Base-by-base conservation (phyloP, 179 eudicot species). In the Monotropa hypopitys region DNA sequence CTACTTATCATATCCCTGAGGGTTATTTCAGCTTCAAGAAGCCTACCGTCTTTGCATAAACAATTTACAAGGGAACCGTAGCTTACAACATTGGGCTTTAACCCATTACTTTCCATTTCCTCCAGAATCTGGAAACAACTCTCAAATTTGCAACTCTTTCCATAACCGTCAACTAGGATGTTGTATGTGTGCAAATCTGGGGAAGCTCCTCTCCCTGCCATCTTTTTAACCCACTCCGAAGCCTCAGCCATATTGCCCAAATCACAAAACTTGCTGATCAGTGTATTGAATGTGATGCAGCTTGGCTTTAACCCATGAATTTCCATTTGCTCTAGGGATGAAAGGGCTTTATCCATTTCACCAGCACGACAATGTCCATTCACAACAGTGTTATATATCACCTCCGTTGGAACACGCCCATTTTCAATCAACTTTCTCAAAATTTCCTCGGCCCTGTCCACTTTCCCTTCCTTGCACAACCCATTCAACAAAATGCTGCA, bases 1-100 rank as follows among this genome's bases (percentile, higher is more conserved):
- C 90, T 88, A 43, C 53, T 80, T 40, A 76, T 72, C 98, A 93
- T 90, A 84, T 91, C 93, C 57, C 76, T 75, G 72, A 90, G 85
- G 56, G 82, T 40, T 51, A 87, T 78, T 81, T 90, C 89, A 72
- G 93, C 97, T 84, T 93, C 97, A 70, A 87, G 78, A 83, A 87
- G 83, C 68, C 86, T 90, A 21, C 92, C 90, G 15, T 82, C 82
- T 75, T 91, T 89, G 89, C 92, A 87, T 20, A 93, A 88, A 71
- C 87, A 51, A 79, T 91, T 86, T 54, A 91, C 81, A 40, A 91
- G 86, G 63, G 93, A 86, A 23, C 97, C 94, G 77, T 93, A 91
- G 20, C 90, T 85, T 18, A 88, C 82, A n/a, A 85, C 90, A 84
- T 80, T 83, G 21, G 93, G 94, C 77, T 82, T 85, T 51, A 91